Evolutionary conservation across 2,329 filamentous ascomycete genomes (phyloP), one percentile per base, ranked within the genome.

Genomic region (Penicillium vulpinum): DNA sequence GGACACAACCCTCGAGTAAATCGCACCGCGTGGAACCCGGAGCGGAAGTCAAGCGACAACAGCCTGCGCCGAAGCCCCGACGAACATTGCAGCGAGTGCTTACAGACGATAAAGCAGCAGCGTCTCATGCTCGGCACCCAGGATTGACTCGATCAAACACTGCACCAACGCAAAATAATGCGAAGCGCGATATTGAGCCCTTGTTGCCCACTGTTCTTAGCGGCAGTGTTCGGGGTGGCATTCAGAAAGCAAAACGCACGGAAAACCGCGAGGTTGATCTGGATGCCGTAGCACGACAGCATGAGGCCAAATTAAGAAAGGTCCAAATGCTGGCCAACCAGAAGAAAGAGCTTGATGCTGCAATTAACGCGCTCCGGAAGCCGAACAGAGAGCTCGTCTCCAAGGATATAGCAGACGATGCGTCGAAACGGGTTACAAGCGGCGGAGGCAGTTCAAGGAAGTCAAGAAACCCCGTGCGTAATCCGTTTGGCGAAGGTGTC

Each of bases 221-320:
- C 5, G 66, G 71, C 13, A 73, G 66, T 40, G 74, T 75, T 7
- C 74, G 77, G 13, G 75, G 75, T 21, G 75, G 76, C 3, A 75
- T 80, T 21, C 76, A 79, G 50, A 76, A 78, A 55, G 70, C 77
- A 3, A 75, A 76, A 40, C 75, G 77, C 13, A 74, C 73, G 26
- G 75, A 77, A 46, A 79, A 80, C 59, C 77, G 79, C 24, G 78
- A 81, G 64, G 73, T 81, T 41, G 79, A 81, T 60, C 71, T 81
- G 10, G 73, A 75, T 46, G 76, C 77, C 2, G 73, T 75, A 53
- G 73, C 77, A 9, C 75, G 76, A 50, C 73, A 75, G 50, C 75
- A 77, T 49, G 76, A 81, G 58, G 68, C 72, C 10, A 81, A 80
- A 59, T 60, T 78, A 39, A 75, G 73, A 61, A 79, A 78, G 61